Percentiles rank a stretch among this genome's conserved stretches.
Conservation (phyloP, 805 yeast species). For the Metschnikowia rubicola region DNA sequence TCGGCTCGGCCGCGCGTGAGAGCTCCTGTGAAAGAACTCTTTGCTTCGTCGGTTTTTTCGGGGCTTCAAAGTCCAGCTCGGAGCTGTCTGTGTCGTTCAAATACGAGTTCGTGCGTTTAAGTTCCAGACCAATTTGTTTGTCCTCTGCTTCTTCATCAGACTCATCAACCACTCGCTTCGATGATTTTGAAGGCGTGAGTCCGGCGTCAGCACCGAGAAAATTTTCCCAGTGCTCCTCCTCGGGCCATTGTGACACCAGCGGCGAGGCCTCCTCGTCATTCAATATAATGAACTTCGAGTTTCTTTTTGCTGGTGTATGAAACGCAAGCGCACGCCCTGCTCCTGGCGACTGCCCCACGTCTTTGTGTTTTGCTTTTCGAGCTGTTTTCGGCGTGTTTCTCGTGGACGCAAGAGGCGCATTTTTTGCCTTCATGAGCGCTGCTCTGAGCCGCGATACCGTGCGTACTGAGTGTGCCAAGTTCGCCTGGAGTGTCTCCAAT, state of each 20-base stretch:
- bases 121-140: conserved; percentile 7
- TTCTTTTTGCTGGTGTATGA: conserved; percentile 36
- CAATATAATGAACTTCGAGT: conserved; percentile 29
- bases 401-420: conserved; percentile 18
- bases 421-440: conserved; percentile 42
- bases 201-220: conserved; percentile 29
- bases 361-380: conserved; percentile 15
- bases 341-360: conserved; percentile 6
- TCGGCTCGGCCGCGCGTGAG: conserved; percentile 11
- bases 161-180: conserved; percentile 17
- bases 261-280: conserved; percentile 21
- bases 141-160: conserved; percentile 9
- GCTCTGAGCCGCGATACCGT: conserved; percentile 59
- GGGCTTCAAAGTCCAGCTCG: conserved; percentile 19
- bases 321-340: conserved; percentile 21
- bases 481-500: conserved; percentile 61
- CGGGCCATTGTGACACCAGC: conserved; percentile 14
- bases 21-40: conserved; percentile 19
- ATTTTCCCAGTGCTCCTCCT: conserved; percentile 35
- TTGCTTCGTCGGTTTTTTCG: conserved; percentile 6
- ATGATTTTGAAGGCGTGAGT: conserved; percentile 23
- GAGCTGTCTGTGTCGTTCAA: conserved; percentile 30
- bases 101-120: conserved; percentile 20
- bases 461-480: conserved; percentile 61
- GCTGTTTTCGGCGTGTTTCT: conserved; percentile 24